Conservation (phyloP, 305 asterid species). For the Solanum aculeatissimum region DNA sequence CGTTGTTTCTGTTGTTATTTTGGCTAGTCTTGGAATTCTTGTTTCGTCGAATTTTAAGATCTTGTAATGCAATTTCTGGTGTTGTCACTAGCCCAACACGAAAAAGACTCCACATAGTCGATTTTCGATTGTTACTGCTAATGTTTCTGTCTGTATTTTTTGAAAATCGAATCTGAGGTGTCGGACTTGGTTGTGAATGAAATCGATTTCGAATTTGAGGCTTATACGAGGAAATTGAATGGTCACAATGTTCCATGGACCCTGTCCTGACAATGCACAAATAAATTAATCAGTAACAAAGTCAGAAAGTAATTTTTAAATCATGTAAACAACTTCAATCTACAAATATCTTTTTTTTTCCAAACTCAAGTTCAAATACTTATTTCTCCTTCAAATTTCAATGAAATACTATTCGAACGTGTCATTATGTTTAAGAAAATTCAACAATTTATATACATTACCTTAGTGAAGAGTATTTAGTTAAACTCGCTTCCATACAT, state of each 20-base stretch:
- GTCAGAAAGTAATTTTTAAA: not conserved
- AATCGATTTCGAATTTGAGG: conserved; percentile 25
- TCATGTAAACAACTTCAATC: not conserved
- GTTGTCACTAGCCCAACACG: conserved; percentile 47
- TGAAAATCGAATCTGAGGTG: conserved; percentile 28
- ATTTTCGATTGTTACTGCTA: not conserved
- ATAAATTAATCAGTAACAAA: not conserved
- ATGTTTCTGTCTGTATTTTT: not conserved
- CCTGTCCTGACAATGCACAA: not conserved
- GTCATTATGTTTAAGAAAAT: not conserved
- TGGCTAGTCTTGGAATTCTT: not conserved
- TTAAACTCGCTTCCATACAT: conserved; percentile 39
- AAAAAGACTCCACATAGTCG: conserved; percentile 41
- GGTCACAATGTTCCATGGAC: conserved; percentile 23
- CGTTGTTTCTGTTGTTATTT: not conserved
- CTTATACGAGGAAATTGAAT: conserved; percentile 20
- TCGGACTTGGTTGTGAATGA: conserved; percentile 4
- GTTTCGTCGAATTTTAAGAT: conserved; percentile 30
- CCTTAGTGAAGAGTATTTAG: not conserved
- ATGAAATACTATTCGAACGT: not conserved
- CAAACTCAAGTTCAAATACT: not conserved
- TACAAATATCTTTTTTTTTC: not conserved
- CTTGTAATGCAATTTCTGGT: conserved; percentile 51
- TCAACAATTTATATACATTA: not conserved
- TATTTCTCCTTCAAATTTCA: not conserved